Conservation (phyloP, 192 early-diverging fungal genomes). For the Backusella sp. region DNA sequence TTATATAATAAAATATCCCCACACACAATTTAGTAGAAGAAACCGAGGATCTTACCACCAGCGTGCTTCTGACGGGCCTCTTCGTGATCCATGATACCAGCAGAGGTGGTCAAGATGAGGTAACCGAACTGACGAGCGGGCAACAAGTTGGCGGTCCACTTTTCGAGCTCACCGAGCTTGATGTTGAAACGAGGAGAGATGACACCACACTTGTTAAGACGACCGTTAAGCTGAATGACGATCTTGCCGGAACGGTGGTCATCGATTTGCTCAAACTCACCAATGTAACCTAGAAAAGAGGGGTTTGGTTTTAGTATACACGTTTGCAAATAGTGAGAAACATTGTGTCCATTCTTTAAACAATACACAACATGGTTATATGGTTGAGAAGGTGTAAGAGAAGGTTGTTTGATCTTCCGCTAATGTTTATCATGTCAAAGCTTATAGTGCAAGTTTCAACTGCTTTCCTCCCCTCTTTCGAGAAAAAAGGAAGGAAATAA, state of each 20-base stretch:
- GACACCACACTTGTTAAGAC: slow-evolving; percentile 99
- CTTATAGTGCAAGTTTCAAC: not conserved
- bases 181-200: slow-evolving; percentile 99
- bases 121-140: slow-evolving; percentile 99
- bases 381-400: slow-evolving; percentile 3
- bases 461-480: not conserved
- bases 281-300: slow-evolving; percentile 81
- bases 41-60: slow-evolving; percentile 98
- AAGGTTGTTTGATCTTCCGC: not conserved
- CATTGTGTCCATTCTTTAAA: not conserved
- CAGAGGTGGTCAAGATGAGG: slow-evolving; percentile 89
- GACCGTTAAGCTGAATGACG: slow-evolving; percentile 96
- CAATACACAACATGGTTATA: not conserved
- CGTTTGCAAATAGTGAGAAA: not conserved
- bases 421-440: not conserved
- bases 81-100: slow-evolving; percentile 99
- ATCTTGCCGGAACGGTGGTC: slow-evolving; percentile 98
- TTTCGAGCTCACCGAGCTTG: slow-evolving; percentile 92
- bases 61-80: slow-evolving; percentile 96
- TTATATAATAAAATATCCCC: not conserved
- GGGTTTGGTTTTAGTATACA: not conserved
- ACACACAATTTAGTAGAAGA: slow-evolving; percentile 70
- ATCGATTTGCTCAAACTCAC: slow-evolving; percentile 98
- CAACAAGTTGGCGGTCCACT: slow-evolving; percentile 95
- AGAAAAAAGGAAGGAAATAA: not conserved